These are phyloP conservation scores for Strobilomyces echinocephalus DNA, from an alignment of 768 basidiomycete genomes.

Conservation along the genomic window DNA sequence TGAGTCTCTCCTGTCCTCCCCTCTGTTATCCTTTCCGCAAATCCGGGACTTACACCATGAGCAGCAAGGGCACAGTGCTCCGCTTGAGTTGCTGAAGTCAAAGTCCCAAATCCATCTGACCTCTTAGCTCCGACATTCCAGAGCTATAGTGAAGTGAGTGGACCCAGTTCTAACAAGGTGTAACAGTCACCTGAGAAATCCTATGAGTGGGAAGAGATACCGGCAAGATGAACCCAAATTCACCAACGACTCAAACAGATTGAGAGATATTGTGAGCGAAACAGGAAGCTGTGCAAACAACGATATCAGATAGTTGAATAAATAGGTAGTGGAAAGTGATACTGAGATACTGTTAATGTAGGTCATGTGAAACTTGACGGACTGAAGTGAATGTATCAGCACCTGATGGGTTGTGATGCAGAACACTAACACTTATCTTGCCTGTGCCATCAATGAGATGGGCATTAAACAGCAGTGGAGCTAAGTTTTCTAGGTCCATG, in stretches of 20 bases:
- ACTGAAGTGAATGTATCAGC: constrained; percentile 39
- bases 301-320: constrained; percentile 79
- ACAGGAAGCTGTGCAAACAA: constrained; percentile 82
- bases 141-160: too few relatives aligned
- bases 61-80: too few relatives aligned
- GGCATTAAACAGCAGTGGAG: constrained; percentile 73
- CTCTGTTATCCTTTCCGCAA: too few relatives aligned
- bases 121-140: too few relatives aligned
- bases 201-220: neutral
- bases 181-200: constrained; percentile 51
- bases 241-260: constrained; percentile 66
- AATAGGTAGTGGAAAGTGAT: constrained; percentile 76
- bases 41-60: too few relatives aligned
- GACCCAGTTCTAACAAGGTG: too few relatives aligned
- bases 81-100: too few relatives aligned
- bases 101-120: too few relatives aligned
- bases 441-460: constrained; percentile 34
- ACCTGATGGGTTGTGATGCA: neutral
- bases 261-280: constrained; percentile 73
- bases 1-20: too few relatives aligned
- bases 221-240: constrained; percentile 22
- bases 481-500: constrained; percentile 75
- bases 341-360: constrained; percentile 83
- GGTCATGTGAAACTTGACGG: constrained; percentile 76
- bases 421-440: constrained; percentile 27